phyloP scores from a whole-genome alignment of 2,329 filamentous ascomycete genomes.

The Aspergillus viridinutans region DNA sequence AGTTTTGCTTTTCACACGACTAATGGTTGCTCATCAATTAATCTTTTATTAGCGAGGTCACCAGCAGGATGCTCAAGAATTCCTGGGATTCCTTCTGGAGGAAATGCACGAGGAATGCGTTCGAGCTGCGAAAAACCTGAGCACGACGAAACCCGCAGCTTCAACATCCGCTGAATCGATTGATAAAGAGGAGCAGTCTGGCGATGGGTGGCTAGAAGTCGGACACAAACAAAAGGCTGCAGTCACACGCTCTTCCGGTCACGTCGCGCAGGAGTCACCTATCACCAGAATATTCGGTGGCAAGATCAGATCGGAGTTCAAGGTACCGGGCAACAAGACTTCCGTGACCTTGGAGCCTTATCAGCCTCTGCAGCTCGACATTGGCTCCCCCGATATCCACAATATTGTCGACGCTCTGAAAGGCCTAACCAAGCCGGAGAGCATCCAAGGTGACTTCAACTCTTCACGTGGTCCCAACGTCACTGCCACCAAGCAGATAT shows the following conservation, averaged over 20 bases:
- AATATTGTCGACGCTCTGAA: conserved; percentile 91
- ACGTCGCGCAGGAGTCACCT: conserved; percentile 68
- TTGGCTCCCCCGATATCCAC: conserved; percentile 77
- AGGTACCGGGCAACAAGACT: conserved; percentile 78
- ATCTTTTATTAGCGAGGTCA: conserved; percentile 65
- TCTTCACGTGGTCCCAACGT: conserved; percentile 72
- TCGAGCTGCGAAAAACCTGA: conserved; percentile 62
- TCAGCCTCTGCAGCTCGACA: conserved; percentile 90
- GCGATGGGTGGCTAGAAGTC: conserved; percentile 87
- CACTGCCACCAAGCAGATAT: conserved; percentile 85
- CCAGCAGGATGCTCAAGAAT: conserved; percentile 97
- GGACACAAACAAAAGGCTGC: conserved; percentile 85
- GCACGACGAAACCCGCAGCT: conserved; percentile 40
- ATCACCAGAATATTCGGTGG: conserved; percentile 94
- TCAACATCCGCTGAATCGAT: conserved; percentile 39
- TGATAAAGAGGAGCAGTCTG: conserved; percentile 37
- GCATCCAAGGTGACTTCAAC: conserved; percentile 77
- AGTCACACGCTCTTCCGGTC: conserved; percentile 79
- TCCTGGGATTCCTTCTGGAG: conserved; percentile 87
- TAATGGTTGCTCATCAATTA: neutral
- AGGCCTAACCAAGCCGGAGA: conserved; percentile 76
- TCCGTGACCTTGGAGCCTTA: conserved; percentile 93
- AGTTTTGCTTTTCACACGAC: conserved; percentile 29
- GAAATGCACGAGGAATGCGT: conserved; percentile 90
- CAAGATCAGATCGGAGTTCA: conserved; percentile 81